A percentile compares a stretch with the other conserved stretches of the same genome.
Evolutionary conservation across 495 filamentous ascomycete species (phyloP).

Genomic region (Chlorociboria aeruginascens): DNA sequence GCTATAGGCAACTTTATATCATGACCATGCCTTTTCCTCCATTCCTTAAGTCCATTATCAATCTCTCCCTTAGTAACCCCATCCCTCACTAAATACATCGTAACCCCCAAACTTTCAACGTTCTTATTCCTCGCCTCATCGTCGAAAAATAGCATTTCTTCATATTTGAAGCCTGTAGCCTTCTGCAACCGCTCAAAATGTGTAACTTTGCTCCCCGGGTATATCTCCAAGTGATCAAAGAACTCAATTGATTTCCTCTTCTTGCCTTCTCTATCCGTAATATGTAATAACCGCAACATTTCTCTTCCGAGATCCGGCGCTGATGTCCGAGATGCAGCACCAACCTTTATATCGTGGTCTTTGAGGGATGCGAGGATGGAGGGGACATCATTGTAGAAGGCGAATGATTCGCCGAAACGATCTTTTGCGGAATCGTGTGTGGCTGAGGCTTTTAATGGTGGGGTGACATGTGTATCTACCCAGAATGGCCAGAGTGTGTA

Average conservation of each 20-base stretch:
- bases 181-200: constrained; percentile 68
- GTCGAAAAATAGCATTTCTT: constrained; percentile 94
- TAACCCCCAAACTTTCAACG: constrained; percentile 74
- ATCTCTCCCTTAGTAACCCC: constrained; percentile 72
- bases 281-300: constrained; percentile 62
- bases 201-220: constrained; percentile 71
- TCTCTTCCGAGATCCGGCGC: constrained; percentile 71
- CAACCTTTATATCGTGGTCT: constrained; percentile 48
- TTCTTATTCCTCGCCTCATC: constrained; percentile 82
- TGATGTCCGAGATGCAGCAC: constrained; percentile 70
- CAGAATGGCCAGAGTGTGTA: constrained; percentile 98
- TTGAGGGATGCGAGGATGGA: constrained; percentile 53
- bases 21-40: constrained; percentile 60
- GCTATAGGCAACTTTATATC: not conserved
- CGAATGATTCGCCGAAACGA: constrained; percentile 62
- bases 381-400: constrained; percentile 73
- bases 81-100: constrained; percentile 46
- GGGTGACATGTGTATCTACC: constrained; percentile 83
- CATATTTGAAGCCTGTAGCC: constrained; percentile 51
- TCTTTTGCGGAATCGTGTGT: constrained; percentile 40
- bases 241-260: constrained; percentile 51
- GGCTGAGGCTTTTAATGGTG: constrained; percentile 58
- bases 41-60: constrained; percentile 66
- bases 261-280: constrained; percentile 38
- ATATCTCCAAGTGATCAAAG: constrained; percentile 86